Conservation (phyloP, 352 stramenopile genomes). For the Phytophthora quininea region DNA sequence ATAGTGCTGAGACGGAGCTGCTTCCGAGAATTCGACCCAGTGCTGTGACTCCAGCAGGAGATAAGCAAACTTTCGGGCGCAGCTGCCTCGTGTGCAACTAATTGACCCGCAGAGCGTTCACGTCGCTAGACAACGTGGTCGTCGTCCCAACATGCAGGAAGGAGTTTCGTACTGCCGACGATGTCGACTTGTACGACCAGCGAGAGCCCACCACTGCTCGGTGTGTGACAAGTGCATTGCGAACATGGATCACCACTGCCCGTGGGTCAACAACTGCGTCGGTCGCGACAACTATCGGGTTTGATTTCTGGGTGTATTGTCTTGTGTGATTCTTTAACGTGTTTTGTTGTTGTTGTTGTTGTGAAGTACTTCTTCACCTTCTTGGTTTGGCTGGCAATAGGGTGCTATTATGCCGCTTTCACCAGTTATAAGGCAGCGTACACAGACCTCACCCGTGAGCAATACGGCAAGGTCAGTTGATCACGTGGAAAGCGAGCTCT, state of each 20-base stretch:
- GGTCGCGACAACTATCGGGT: slow-evolving; percentile 96
- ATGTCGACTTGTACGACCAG: slow-evolving; percentile 57
- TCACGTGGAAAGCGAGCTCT: not conserved
- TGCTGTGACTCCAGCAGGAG: slow-evolving; percentile 16
- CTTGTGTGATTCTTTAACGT: not conserved
- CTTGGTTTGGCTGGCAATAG: slow-evolving; percentile 65
- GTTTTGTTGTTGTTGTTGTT: not conserved
- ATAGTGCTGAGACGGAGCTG: slow-evolving; percentile 15
- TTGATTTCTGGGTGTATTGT: not conserved
- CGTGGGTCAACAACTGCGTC: slow-evolving; percentile 98
- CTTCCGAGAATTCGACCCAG: slow-evolving; percentile 39
- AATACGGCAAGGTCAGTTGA: slow-evolving; percentile 64
- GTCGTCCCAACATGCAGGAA: slow-evolving; percentile 13
- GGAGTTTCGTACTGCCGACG: slow-evolving; percentile 54
- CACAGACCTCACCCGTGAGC: slow-evolving; percentile 44
- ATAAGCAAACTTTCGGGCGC: slow-evolving; percentile 3
- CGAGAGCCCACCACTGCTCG: slow-evolving; percentile 66
- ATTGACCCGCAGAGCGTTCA: slow-evolving; percentile 42
- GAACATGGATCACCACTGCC: slow-evolving; percentile 98
- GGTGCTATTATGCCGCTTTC: slow-evolving; percentile 62
- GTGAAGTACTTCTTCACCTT: slow-evolving; percentile 81
- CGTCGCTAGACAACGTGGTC: slow-evolving; percentile 37
- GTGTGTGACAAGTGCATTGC: slow-evolving; percentile 92
- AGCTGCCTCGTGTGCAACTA: slow-evolving; percentile 37
- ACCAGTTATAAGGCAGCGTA: slow-evolving; percentile 69